A percentile compares a stretch with the other conserved stretches of the same genome.
These are phyloP conservation scores for Phytophthora sojae DNA, from an alignment of 352 stramenopile genomes.

Conservation along the genomic window DNA sequence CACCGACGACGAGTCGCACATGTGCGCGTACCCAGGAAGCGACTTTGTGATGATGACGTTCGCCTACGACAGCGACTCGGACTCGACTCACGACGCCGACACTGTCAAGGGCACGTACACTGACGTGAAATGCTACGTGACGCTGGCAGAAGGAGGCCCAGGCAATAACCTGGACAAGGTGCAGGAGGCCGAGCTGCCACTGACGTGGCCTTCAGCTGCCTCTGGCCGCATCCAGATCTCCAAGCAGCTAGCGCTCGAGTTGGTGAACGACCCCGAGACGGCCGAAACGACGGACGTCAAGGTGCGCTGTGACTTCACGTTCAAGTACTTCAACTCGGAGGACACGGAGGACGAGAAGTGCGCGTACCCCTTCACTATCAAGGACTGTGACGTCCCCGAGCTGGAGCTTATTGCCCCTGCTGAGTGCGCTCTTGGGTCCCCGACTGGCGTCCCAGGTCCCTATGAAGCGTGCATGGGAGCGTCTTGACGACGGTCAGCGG, in stretches of 20 bases:
- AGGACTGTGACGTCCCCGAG: constrained; percentile 14
- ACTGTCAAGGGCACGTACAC: constrained; percentile 37
- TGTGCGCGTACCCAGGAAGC: constrained; percentile 30
- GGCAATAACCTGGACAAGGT: constrained; percentile 3
- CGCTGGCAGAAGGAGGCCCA: constrained; percentile 8
- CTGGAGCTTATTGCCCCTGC: constrained; percentile 5
- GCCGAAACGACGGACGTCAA: constrained; percentile 14
- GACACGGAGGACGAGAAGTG: constrained; percentile 11
- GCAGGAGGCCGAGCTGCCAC: not conserved
- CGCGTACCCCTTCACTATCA: constrained; percentile 18
- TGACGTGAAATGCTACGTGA: constrained; percentile 36
- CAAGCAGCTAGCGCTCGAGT: constrained; percentile 22
- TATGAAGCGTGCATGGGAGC: constrained; percentile 20
- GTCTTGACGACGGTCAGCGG: constrained; percentile 13
- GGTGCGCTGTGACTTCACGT: constrained; percentile 24
- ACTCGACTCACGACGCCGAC: not conserved
- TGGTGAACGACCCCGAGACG: constrained; percentile 17
- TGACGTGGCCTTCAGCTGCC: not conserved
- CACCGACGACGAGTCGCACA: constrained; percentile 1
- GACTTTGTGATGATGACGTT: constrained; percentile 34
- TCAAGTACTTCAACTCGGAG: constrained; percentile 14
- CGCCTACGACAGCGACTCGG: constrained; percentile 20
- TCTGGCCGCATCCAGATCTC: constrained; percentile 10
- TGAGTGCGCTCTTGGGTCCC: constrained; percentile 11
- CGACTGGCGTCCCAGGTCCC: constrained; percentile 4